Base-by-base conservation (phyloP, 73 alveolate species). In the Paramecium sonneborni region DNA sequence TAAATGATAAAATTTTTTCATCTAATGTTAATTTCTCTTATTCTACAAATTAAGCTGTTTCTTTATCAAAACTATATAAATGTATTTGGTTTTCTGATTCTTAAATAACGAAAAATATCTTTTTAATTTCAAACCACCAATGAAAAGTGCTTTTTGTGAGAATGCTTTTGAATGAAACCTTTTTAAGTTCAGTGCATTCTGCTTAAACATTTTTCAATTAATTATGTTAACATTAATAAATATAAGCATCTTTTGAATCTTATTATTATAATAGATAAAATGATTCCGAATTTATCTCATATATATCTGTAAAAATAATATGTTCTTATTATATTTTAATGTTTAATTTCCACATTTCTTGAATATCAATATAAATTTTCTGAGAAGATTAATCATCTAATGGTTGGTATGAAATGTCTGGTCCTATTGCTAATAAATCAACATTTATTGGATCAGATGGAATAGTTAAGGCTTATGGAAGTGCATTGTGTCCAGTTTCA, bases 381-480 rank as follows among this genome's bases (percentile, higher is more conserved):
- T 67, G 20, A 67, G 55, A 32, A 7, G 67, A 2, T 14, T n/a
- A 1, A 0, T 6, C 39, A 3, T 18, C 20, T 6, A 41, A 5
- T n/a, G 44, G 56, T 12, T n/a, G 2, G 23, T 79, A 79, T 20
- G 44, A 41, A 1, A 79, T 32, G 18, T 79, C 55, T 79, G 90
- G 90, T 15, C 90, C 90, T 1, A 41, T 30, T 8, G 90, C 90
- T 37, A 79, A 38, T 23, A 46, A 20, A 20, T 79, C 74, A 24
- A 79, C 55, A 24, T 23, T 30, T 14, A 79, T 8, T 9, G 90
- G 90, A 43, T 79, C 90, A 14, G 69, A 11, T 10, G 90, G 90
- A 34, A 37, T 39, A 10, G 69, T 43, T 23, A 79, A 24, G 10
- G 55, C 70, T 43, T 0, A 11, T 0, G 76, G 69, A 79, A 79